phyloP scores from a whole-genome alignment of 1,139 yeast species.

The Trichomonascaceae sp. region DNA sequence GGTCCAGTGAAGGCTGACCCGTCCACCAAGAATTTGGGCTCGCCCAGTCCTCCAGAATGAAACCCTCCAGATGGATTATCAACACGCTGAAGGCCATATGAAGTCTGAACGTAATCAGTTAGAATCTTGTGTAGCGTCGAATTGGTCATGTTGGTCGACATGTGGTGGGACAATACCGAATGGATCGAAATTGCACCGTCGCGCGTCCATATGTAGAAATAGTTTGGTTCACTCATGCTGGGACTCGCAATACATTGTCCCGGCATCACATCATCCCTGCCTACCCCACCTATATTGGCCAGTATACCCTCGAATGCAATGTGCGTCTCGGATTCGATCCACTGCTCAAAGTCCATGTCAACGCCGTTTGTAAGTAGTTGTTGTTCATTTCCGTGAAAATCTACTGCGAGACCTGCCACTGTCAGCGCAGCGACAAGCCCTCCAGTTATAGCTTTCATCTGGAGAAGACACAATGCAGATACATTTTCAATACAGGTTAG shows the following conservation, averaged over 20 bases:
- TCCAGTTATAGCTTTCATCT: no score
- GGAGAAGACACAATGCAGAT: no score
- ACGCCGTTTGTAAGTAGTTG: no score
- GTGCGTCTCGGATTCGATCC: slow-evolving; percentile 42
- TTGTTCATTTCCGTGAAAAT: no score
- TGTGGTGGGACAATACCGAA: slow-evolving; percentile 43
- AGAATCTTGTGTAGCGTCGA: slow-evolving; percentile 27
- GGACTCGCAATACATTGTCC: slow-evolving; percentile 86
- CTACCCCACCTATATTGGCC: slow-evolving; percentile 48
- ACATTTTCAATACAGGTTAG: no score
- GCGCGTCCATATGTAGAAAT: slow-evolving; percentile 70
- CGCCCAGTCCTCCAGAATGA: slow-evolving; percentile 56
- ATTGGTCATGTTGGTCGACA: slow-evolving; percentile 26
- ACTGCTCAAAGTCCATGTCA: slow-evolving; percentile 43
- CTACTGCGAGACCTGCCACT: no score
- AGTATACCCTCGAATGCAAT: slow-evolving; percentile 43
- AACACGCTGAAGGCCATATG: slow-evolving; percentile 47
- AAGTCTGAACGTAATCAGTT: slow-evolving; percentile 49
- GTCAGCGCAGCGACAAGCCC: no score
- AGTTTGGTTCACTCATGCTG: slow-evolving; percentile 53
- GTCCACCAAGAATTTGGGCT: slow-evolving; percentile 70
- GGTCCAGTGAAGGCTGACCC: slow-evolving; percentile 43
- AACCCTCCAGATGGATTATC: slow-evolving; percentile 59
- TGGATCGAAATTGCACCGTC: slow-evolving; percentile 78
- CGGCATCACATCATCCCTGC: slow-evolving; percentile 31